Evolutionary conservation across 345 rosid species (phyloP), one percentile per base, ranked within the genome.

Genomic region (Cochlearia excelsa): DNA sequence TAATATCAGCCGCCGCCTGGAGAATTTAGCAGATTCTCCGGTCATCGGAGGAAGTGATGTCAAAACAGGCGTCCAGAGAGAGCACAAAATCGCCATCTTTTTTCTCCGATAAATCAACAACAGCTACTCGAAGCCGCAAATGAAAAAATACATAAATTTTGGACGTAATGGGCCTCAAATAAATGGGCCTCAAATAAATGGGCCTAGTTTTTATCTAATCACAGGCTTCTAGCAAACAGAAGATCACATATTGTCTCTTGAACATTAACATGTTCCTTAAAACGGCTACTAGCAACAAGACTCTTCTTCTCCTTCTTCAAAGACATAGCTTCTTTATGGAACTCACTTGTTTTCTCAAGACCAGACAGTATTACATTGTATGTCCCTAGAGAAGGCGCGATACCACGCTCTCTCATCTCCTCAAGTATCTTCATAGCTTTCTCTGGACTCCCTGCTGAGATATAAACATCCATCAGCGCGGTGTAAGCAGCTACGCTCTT

Each of bases 201-300:
- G 7, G 35, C 40, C 40, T 37, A 1, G 40, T 37, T 1, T 6
- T 37, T 6, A 37, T 2, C 40, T 4, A 8, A 37, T 37, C 7
- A 37, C 40, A 63, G 28, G 54, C 74, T 66, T 48, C 51, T 55
- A 53, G 78, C 82, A 78, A 79, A 89, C 26, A 89, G 77, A 58
- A 85, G 80, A 62, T 91, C 86, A 67, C 98, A 87, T n/a, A 91
- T 75, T 60, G 67, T 81, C 61, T 82, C 82, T 46, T 79, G 80
- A 28, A 51, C 9, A 4, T 74, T 37, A 31, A 73, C 65, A 30
- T 69, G 48, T 51, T 73, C 81, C 61, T 45, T 48, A 44, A 61
- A 33, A 70, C 67, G 65, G 55, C 65, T 56, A 70, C 55, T 16
- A 35, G 73, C 65, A 56, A 55, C 66, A 80, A 80, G 65, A 41